phyloP scores from a whole-genome alignment of 1,139 yeast genomes.

The Lodderomyces pseudojiufengensis region DNA sequence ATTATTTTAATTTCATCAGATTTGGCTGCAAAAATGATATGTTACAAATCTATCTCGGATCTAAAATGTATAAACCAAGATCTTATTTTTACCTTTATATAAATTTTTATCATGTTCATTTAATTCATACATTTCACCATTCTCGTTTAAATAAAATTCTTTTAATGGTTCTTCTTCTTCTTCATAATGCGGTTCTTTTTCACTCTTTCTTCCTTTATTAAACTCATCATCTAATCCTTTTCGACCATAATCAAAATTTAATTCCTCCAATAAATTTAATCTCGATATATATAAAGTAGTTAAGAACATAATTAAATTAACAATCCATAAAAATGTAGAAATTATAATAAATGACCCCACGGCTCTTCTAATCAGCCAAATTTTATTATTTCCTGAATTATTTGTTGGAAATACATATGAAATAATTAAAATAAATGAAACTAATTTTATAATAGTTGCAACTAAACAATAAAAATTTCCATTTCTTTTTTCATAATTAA shows the following conservation, averaged over 20 bases:
- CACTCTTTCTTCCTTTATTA: constrained; percentile 2
- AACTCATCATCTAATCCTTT: constrained; percentile 10
- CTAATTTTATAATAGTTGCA: constrained; percentile 22
- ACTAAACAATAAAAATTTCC: constrained; percentile 42
- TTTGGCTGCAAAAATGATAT: not conserved
- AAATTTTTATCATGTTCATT: constrained; percentile 21
- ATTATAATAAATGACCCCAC: constrained; percentile 37
- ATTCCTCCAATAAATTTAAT: constrained; percentile 33
- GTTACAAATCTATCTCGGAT: not conserved
- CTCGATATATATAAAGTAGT: constrained; percentile 43
- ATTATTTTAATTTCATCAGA: not conserved
- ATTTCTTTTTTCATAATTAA: constrained; percentile 40
- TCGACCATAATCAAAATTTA: constrained; percentile 31
- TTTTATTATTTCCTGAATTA: constrained; percentile 17
- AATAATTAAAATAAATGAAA: constrained; percentile 14
- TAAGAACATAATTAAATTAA: constrained; percentile 36
- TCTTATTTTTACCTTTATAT: constrained; percentile 26
- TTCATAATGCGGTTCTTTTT: constrained; percentile 3
- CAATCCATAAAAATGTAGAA: constrained; percentile 40
- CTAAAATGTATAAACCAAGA: constrained; percentile 32
- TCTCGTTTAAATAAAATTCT: constrained; percentile 30
- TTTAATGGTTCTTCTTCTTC: constrained; percentile 19
- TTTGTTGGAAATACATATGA: constrained; percentile 12
- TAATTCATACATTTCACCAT: constrained; percentile 36
- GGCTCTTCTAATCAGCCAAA: constrained; percentile 36